These are phyloP conservation scores for Cordyceps cicadae DNA, from an alignment of 2,329 filamentous ascomycete species.

Conservation along the genomic window DNA sequence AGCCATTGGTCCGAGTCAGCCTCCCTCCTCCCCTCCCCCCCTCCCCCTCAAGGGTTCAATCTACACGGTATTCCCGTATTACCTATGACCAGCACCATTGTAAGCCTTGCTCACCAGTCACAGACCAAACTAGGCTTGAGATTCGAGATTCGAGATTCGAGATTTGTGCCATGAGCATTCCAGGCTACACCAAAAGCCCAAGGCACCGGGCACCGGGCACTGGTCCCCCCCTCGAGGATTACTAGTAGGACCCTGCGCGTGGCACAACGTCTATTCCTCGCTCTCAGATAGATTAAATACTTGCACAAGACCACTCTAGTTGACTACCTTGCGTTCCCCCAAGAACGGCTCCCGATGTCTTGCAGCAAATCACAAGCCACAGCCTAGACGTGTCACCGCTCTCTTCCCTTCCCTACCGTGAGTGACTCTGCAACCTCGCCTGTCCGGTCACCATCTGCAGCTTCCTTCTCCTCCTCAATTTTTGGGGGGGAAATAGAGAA, in stretches of 20 bases:
- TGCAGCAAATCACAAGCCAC: background rate
- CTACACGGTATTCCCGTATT: too few species aligned
- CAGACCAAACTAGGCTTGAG: background rate
- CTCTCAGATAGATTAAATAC: slow-evolving; percentile 3
- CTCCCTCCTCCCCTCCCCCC: too few species aligned
- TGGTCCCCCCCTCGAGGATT: background rate
- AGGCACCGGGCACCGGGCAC: background rate
- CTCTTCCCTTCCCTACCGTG: background rate
- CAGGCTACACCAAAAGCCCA: too few species aligned
- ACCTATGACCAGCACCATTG: too few species aligned
- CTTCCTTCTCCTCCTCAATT: background rate
- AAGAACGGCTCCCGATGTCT: background rate
- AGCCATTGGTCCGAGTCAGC: too few species aligned
- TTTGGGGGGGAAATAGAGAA: too few species aligned
- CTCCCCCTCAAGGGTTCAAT: too few species aligned
- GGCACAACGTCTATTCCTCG: background rate
- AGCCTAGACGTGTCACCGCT: background rate
- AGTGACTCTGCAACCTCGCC: too few species aligned
- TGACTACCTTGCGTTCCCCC: background rate
- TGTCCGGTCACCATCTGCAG: background rate
- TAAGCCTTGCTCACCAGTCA: too few species aligned
- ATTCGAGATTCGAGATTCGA: background rate
- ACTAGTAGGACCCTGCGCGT: background rate
- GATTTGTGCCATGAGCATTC: too few species aligned
- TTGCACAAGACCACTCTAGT: background rate